Evolutionary conservation across 768 basidiomycete species (phyloP), one percentile per base, ranked within the genome.

Genomic region (Mycena latifolia): DNA sequence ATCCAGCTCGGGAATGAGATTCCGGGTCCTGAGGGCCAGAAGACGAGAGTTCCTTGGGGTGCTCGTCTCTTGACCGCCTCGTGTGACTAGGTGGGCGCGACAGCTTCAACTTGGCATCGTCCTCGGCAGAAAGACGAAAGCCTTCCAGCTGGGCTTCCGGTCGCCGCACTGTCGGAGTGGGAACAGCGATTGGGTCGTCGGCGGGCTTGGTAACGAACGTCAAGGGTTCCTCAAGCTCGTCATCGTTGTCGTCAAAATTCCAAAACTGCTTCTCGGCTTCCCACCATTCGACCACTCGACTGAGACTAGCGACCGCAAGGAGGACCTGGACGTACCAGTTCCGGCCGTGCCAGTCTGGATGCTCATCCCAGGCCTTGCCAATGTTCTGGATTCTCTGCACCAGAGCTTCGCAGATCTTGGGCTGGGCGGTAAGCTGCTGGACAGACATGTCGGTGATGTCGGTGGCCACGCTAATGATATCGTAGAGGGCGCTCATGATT

Each of bases 201-300:
- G 86, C 88, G 0, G 97, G 92, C 77, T 97, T 98, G 77, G 95
- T 91, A 60, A 99, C 95, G 74, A 99, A 99, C 70, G 91, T 88
- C 54, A 99, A 81, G 1, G 95, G 94, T 70, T 98, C 97, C 61
- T 94, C 92, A 75, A 92, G 89, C 72, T 95, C 95, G 64, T 94
- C 91, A 48, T 93, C 92, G 66, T 92, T 91, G 74, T 95, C 94
- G 74, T 96, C 93, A 75, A 98, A 99, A 74, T 98, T 98, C 98
- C 98, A 99, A 78, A 99, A 99, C 71, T 96, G 95, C 74, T 96
- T 96, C 82, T 99, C 97, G 14, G 98, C 98, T 78, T 98, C 96
- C 95, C 96, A 98, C 97, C 98, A 99, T 75, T 98, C 98, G 68
- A 98, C 92, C 29, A 99, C 98, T 63, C 97, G 92, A 77, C 92